Evolutionary conservation across 2,329 filamentous ascomycete genomes (phyloP).

Genomic region (Hymenoscyphus scutula): DNA sequence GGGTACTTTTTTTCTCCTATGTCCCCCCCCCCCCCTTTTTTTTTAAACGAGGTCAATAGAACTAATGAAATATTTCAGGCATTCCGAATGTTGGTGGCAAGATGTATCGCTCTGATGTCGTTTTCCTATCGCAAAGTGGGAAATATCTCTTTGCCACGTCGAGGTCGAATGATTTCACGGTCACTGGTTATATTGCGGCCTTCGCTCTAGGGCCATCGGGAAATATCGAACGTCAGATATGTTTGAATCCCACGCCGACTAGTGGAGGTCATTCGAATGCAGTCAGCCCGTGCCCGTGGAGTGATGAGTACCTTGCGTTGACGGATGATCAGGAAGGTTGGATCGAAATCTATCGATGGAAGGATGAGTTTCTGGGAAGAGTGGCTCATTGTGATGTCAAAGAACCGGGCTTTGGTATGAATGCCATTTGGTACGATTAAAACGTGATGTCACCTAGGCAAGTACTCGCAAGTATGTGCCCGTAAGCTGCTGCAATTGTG

Average conservation of each 20-base stretch:
- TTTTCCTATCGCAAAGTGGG: constrained; percentile 65
- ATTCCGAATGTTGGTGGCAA: constrained; percentile 38
- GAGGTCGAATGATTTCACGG: constrained; percentile 70
- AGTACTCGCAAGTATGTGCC: no score
- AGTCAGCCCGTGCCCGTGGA: constrained; percentile 79
- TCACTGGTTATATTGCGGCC: constrained; percentile 80
- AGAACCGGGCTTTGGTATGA: constrained; percentile 93
- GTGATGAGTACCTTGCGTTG: constrained; percentile 84
- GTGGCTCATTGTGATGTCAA: constrained; percentile 75
- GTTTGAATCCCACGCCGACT: constrained; percentile 79
- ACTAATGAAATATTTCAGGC: constrained; percentile 26
- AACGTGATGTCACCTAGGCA: no score
- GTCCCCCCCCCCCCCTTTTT: no score
- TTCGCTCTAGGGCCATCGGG: constrained; percentile 70
- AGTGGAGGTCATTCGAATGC: constrained; percentile 88
- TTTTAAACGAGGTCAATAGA: background rate
- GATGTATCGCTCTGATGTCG: constrained; percentile 87
- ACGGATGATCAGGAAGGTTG: constrained; percentile 87
- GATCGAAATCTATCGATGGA: constrained; percentile 84
- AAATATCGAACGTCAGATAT: constrained; percentile 73
- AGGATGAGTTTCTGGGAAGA: constrained; percentile 73
- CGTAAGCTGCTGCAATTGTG: no score
- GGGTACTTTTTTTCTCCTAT: constrained; percentile 46
- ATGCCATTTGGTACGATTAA: constrained; percentile 90
- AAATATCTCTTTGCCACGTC: constrained; percentile 80